Base-by-base conservation (phyloP, 2,329 filamentous ascomycete genomes). In the Geosmithia flava region DNA sequence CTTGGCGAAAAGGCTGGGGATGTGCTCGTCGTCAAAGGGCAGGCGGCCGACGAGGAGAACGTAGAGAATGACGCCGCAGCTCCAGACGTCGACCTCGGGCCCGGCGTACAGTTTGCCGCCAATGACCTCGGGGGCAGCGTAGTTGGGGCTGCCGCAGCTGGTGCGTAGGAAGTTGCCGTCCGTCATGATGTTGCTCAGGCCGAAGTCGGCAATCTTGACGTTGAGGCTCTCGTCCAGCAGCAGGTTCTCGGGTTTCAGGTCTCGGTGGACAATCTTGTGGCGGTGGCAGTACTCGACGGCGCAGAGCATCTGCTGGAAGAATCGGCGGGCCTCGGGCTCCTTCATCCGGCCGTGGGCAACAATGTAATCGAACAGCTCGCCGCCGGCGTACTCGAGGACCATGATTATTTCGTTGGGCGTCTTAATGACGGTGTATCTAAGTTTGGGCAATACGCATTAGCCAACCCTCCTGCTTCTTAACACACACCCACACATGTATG, bases 141-240 rank as follows among this genome's bases (percentile, higher is more conserved):
- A 98, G 66, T 98, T 98, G 42, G 93, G 93, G 61, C 91, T 97
- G 47, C 93, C 93, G 59, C 93, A 98, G 63, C 90, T 97, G 1
- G 93, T 98, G 70, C 96, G 97, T 59, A 98, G 78, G 62, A 98
- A 98, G 64, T 98, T 98, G 23, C 93, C 93, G 62, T 98, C 93
- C 0, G 93, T 97, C 93, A 98, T 98, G 68, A 98, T 98, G 63
- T 98, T 98, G 71, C 91, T 97, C 49, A 98, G 74, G 50, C 93
- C 93, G 57, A 98, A 98, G 68, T 98, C 93, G 58, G 93, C 93
- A 69, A 98, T 98, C 72, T 98, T 98, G 68, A 98, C 91, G 59
- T 98, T 96, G 61, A 95, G 83, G 51, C 94, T 84, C 54, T 94
- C 87, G 67, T 98, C 93, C 47, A 98, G 81, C 42, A 98, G 78